These are phyloP conservation scores for Corrigiola litoralis DNA, from an alignment of 179 eudicot genomes.

Conservation along the genomic window DNA sequence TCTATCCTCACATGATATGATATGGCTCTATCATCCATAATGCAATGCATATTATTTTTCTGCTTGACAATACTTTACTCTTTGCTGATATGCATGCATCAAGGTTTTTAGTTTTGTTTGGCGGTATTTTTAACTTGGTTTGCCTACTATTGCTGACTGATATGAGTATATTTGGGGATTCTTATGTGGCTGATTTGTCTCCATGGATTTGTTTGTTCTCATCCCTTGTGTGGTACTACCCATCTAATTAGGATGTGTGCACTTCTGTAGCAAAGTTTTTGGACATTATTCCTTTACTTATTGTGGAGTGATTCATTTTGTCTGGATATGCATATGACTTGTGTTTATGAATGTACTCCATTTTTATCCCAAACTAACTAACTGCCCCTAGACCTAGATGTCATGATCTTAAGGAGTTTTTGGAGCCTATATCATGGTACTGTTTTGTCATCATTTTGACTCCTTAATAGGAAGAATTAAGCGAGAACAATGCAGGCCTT, in stretches of 20 bases:
- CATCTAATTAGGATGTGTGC: slow-evolving; percentile 14
- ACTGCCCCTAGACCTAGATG: no score
- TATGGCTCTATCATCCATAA: no score
- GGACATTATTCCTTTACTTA: not conserved
- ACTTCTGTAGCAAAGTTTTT: slow-evolving; percentile 8
- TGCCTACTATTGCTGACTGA: slow-evolving; percentile 23
- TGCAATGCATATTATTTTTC: no score
- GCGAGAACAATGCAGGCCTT: no score
- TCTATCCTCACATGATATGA: not conserved
- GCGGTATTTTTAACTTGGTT: not conserved
- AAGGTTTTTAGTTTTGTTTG: slow-evolving; percentile 2
- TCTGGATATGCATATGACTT: not conserved
- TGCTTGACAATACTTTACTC: slow-evolving; percentile 13
- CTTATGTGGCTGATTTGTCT: slow-evolving; percentile 14
- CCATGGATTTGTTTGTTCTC: not conserved
- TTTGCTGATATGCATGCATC: slow-evolving; percentile 13
- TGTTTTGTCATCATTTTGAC: no score
- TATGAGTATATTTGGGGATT: not conserved
- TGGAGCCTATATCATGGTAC: no score
- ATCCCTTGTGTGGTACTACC: not conserved
- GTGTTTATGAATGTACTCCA: no score
- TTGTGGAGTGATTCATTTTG: not conserved
- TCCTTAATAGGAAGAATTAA: no score
- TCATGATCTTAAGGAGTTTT: no score
- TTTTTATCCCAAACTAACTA: no score